Evolutionary conservation across 75 land plant genomes (phyloP), one percentile per base, ranked within the genome.

Genomic region (Azolla pinnata): DNA sequence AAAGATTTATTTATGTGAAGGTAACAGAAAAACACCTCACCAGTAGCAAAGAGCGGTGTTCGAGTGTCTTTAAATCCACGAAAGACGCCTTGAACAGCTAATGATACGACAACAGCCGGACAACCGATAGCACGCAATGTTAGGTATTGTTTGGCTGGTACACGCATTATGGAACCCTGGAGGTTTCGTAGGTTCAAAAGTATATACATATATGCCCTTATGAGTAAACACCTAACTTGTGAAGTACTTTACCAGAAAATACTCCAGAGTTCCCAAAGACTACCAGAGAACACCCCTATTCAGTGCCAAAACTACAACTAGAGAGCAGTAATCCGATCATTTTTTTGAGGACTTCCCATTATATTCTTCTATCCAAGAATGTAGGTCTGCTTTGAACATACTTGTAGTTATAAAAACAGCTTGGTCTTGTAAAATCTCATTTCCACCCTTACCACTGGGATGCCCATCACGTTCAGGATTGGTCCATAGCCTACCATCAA

Each of bases 71-170:
- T 90, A 44, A 90, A 81, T 25, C 88, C 93, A 46, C 85, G 76
- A 68, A 90, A 90, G 24, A 87, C 75, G 29, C 97, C 97, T 67
- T 90, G 97, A 65, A 72, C 72, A 26, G 88, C 88, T 59, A 90
- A 71, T 25, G 97, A 88, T 35, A 90, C 72, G 47, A 90, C 85
- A 60, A 84, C 78, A 54, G 97, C 88, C 17, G 97, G 93, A 60
- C 93, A 84, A 60, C 92, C 96, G 61, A 90, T 51, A 40, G 92
- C 78, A 29, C 92, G 75, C 40, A 87, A 27, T 57, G 70, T 72
- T 68, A 90, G 42, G 76, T 87, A 90, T 65, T 71, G 60, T 34
- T 47, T 27, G 29, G 96, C 88, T 60, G 96, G 92, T 8, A 26
- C 52, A 33, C 80, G 63, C 96, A 87, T 87, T 0, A 80, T 76